phyloP scores from a whole-genome alignment of 106 monocot genomes.

The Dendrobium officinale region DNA sequence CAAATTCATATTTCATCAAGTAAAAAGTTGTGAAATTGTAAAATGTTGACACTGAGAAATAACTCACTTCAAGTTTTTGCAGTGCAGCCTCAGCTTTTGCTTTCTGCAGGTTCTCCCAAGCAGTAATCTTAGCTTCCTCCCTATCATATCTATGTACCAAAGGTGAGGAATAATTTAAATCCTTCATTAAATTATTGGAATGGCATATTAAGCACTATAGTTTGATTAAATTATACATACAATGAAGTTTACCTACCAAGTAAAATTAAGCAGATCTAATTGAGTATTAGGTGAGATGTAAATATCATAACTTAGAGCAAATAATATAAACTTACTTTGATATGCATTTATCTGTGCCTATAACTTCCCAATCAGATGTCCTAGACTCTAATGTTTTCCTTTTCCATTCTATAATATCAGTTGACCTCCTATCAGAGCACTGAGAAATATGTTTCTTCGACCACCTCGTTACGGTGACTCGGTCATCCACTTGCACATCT shows the following conservation, averaged over 20 bases:
- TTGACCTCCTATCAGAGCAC: conserved; percentile 47
- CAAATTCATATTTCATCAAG: neutral
- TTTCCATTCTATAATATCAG: conserved; percentile 65
- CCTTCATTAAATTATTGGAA: neutral
- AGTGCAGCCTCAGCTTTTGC: conserved; percentile 37
- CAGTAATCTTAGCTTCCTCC: conserved; percentile 64
- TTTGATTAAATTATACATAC: neutral
- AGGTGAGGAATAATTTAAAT: neutral
- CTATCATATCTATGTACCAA: conserved; percentile 26
- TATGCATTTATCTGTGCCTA: conserved; percentile 35
- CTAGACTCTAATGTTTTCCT: conserved; percentile 42
- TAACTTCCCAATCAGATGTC: conserved; percentile 36
- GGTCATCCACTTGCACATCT: conserved; percentile 89
- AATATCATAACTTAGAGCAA: neutral
- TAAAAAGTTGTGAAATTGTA: neutral
- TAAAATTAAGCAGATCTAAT: neutral
- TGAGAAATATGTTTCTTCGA: conserved; percentile 65
- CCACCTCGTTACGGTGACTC: conserved; percentile 84
- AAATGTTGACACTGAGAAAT: neutral
- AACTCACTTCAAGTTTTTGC: conserved; percentile 49
- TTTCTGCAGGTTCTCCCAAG: conserved; percentile 73
- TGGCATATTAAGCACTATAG: no score
- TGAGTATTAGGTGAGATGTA: neutral
- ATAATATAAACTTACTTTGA: conserved; percentile 47
- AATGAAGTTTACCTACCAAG: no score